Evolutionary conservation across 2,329 filamentous ascomycete genomes (phyloP), one percentile per base, ranked within the genome.

Genomic region (Xylaria sp.): DNA sequence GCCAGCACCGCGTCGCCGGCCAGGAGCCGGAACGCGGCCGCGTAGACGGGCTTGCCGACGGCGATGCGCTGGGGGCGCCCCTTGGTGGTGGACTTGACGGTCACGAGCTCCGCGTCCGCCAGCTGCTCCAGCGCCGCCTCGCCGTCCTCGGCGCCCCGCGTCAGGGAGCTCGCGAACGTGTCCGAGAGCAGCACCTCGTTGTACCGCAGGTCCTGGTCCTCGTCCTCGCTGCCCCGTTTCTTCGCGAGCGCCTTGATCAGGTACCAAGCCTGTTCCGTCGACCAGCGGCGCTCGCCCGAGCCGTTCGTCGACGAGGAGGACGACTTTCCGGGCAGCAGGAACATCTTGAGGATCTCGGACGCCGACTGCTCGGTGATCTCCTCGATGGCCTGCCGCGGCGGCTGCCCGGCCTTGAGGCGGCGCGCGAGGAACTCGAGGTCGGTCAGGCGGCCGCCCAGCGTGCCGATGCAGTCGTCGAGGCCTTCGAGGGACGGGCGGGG

Each of bases 351-450:
- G 44, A 97, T 92, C 68, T 97, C 94, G 0, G 90, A 90, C 0
- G 92, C 90, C 17, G 89, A 89, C 68, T 96, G 91, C 50, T 91
- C 87, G 49, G 96, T 89, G 58, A 99, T 97, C 60, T 96, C 92
- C 19, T 86, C 79, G 2, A 97, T 88, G 2, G 94, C 94, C 62
- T 88, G 81, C 59, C 81, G 82, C 0, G 94, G 94, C 2, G 82
- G 88, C 70, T 97, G 92, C 16, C 94, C 93, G 1, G 89, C 86
- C 73, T 91, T 91, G 64, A 99, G 89, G 17, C 94, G 84, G 34
- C 93, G 86, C n/a, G 92, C 89, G 40, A 99, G 84, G 67, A 94
- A 95, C 69, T 97, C 93, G 18, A 99, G 86, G 67, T 99, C 94
- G 0, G 92, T 96, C n/a, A 99, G 81, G 2, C 94, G 90, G 1